Evolutionary conservation across 768 basidiomycete species (phyloP), one percentile per base, ranked within the genome.

Genomic region (Podaxis sp.): DNA sequence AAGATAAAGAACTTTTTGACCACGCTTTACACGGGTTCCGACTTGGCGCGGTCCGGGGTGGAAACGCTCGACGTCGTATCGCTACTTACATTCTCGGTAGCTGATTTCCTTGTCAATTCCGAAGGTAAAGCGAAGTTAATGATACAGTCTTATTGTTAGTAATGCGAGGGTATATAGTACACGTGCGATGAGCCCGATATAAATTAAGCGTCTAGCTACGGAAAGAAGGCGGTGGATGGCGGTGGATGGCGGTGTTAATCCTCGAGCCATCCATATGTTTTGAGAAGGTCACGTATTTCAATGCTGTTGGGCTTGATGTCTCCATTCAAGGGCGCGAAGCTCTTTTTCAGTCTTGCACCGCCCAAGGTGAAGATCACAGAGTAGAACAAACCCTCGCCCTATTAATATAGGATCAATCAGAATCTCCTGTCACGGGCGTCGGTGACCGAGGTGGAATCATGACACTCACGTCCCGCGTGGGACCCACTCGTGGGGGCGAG

Each of bases 241-340:
- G 55, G 11, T 13, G 1, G 28, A 37, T 10, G 53, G n/a, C 20
- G n/a, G n/a, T 17, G 24, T 46, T 26, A 60, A 20, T 60, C 63
- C 15, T 67, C 73, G 20, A 84, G 64, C 81, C 79, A 83, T 4
- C 84, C 85, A 51, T 78, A 82, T 6, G 79, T 76, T 59, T 74
- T 72, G 24, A 89, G 74, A 62, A 89, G 67, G 36, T 67, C 62
- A n/a, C 80, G 79, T 2, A 82, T 77, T 60, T 80, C 75, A 22
- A 71, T 57, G 0, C 66, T 81, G 68, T 89, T 80, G 2, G 87
- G 87, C 71, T 89, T 89, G 59, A 89, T 80, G 64, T 88, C 86
- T 17, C 87, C 88, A 58, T 87, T 84, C 54, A 86, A 73, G 5
- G 88, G 87, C 2, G 87, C 80, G 68, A 86, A 84, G 69, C 84